phyloP scores from a whole-genome alignment of 352 stramenopile genomes.

The Pythium utonaiense region DNA sequence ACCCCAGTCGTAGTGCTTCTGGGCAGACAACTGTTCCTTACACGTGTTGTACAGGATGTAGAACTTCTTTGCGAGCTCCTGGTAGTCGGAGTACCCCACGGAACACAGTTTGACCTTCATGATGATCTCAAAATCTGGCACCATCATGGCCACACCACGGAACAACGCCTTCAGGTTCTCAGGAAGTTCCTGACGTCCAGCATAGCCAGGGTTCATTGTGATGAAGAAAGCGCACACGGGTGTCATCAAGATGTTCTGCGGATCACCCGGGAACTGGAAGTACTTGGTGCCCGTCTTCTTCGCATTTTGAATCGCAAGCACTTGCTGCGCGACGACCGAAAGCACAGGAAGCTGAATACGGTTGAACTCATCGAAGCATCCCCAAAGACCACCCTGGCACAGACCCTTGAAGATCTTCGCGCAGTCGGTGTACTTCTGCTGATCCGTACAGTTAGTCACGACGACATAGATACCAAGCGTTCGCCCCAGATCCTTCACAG shows the following conservation, averaged over 20 bases:
- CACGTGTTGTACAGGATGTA: conserved; percentile 90
- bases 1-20: conserved; percentile 93
- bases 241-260: conserved; percentile 95
- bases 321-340: conserved; percentile 96
- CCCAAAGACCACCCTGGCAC: conserved; percentile 95
- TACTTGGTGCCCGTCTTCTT: conserved; percentile 95
- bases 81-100: conserved; percentile 92
- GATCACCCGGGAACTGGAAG: conserved; percentile 98
- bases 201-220: conserved; percentile 99
- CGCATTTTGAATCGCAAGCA: conserved; percentile 97
- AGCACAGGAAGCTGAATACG: conserved; percentile 95
- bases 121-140: conserved; percentile 92
- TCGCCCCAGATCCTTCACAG: conserved; percentile 95
- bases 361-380: conserved; percentile 99
- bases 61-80: conserved; percentile 91
- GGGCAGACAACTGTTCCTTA: conserved; percentile 89
- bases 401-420: conserved; percentile 98
- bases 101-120: conserved; percentile 96
- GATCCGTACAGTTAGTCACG: conserved; percentile 97
- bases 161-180: conserved; percentile 98
- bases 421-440: conserved; percentile 97
- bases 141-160: conserved; percentile 90
- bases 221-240: conserved; percentile 98
- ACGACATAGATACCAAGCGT: conserved; percentile 96
- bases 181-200: conserved; percentile 95